These are phyloP conservation scores for Ustilago shanxiensis DNA, from an alignment of 1,284 basidiomycete species.

Conservation along the genomic window DNA sequence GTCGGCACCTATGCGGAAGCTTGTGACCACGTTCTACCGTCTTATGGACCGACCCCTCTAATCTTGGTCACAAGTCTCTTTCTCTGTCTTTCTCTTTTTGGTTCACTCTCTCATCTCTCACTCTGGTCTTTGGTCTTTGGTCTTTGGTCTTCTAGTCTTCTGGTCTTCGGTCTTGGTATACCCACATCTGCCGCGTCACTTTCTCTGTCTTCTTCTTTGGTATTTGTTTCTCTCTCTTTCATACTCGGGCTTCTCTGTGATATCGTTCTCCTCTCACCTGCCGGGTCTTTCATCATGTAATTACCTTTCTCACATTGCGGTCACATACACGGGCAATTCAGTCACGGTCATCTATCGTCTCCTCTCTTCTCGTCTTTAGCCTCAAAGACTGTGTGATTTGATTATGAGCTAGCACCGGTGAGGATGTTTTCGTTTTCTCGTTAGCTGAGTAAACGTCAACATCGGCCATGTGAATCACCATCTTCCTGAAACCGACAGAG, in stretches of 20 bases:
- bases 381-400: no score
- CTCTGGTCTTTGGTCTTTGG: neutral
- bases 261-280: neutral
- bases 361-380: no score
- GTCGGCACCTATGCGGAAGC: constrained; percentile 42
- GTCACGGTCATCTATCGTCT: constrained; percentile 10
- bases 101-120: neutral
- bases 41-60: constrained; percentile 44
- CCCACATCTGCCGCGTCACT: neutral
- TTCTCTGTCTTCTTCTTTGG: neutral
- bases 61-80: neutral
- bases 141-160: constrained; percentile 1
- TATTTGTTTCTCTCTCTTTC: neutral
- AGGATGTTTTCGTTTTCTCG: neutral
- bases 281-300: neutral
- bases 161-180: constrained; percentile 8
- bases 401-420: no score
- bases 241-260: constrained; percentile 1
- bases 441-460: neutral
- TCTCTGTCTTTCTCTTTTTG: neutral
- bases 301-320: constrained; percentile 1
- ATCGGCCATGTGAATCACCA: neutral
- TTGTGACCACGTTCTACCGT: constrained; percentile 48
- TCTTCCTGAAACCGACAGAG: constrained; percentile 1
- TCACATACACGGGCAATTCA: constrained; percentile 20